Evolutionary conservation across 2,329 filamentous ascomycete genomes (phyloP).

Genomic region (Fusarium guadeloupense): DNA sequence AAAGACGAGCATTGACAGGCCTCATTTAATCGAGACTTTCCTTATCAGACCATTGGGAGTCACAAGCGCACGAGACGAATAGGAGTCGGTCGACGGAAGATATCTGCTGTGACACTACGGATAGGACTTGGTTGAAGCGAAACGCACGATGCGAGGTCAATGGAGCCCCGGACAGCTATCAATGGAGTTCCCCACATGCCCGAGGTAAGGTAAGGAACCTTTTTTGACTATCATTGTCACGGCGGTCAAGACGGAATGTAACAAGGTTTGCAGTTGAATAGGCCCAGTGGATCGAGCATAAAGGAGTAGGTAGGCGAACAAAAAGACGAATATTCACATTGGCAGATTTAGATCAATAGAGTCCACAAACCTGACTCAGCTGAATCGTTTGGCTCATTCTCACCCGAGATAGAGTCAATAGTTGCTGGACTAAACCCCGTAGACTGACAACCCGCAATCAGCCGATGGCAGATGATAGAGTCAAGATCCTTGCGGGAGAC

Average conservation of each 20-base stretch:
- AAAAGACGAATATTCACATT: background rate
- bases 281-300: conserved; percentile 5
- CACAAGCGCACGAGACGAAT: conserved; percentile 7
- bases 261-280: background rate
- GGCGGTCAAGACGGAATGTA: conserved; percentile 24
- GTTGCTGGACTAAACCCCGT: conserved; percentile 38
- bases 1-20: background rate
- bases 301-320: background rate
- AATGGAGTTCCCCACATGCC: conserved; percentile 32
- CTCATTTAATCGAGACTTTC: conserved; percentile 11
- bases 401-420: conserved; percentile 12
- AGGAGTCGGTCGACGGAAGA: conserved; percentile 23
- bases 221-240: conserved; percentile 7
- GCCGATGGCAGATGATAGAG: conserved; percentile 11
- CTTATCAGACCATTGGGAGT: conserved; percentile 26
- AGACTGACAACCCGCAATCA: conserved; percentile 6
- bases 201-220: too few relatives aligned
- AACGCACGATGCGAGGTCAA: conserved; percentile 32
- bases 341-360: background rate
- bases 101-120: too few relatives aligned
- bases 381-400: conserved; percentile 27
- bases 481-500: conserved; percentile 10
- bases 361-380: conserved; percentile 30
- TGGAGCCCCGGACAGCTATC: conserved; percentile 27
- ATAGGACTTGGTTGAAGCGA: conserved; percentile 18